Percentiles rank a stretch among this genome's conserved stretches.
These are phyloP conservation scores for Eucalyptus shirleyi DNA, from an alignment of 345 rosid species.

Conservation along the genomic window DNA sequence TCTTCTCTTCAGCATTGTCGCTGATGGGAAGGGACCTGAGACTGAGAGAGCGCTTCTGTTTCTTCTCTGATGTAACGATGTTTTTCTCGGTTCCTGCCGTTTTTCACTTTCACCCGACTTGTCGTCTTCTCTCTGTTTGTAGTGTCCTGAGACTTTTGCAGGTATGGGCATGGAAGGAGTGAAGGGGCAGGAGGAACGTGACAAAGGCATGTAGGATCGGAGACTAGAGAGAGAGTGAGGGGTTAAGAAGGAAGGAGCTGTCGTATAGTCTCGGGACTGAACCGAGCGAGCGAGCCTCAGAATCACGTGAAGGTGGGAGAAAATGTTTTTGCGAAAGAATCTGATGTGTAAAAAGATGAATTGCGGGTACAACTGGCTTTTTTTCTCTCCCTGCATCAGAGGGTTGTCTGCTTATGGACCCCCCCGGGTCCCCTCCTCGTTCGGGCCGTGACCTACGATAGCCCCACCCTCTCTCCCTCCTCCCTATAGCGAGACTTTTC, in stretches of 20 bases:
- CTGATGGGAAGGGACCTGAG: neutral
- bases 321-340: neutral
- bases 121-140: neutral
- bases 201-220: neutral
- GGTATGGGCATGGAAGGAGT: neutral
- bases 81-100: neutral
- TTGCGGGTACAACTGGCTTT: neutral
- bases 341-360: neutral
- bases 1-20: conserved; percentile 9
- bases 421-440: neutral
- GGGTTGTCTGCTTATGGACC: neutral
- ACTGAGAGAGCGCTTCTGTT: neutral
- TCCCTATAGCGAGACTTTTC: neutral
- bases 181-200: neutral
- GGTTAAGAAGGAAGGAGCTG: conserved; percentile 4
- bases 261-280: neutral
- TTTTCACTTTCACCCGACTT: neutral
- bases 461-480: neutral
- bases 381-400: neutral
- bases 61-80: neutral
- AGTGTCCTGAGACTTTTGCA: neutral
- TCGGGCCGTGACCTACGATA: neutral
- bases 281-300: conserved; percentile 17
- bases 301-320: conserved; percentile 54
- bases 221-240: neutral